Evolutionary conservation across 352 stramenopile species (phyloP).

Genomic region (Phytophthora constricta): DNA sequence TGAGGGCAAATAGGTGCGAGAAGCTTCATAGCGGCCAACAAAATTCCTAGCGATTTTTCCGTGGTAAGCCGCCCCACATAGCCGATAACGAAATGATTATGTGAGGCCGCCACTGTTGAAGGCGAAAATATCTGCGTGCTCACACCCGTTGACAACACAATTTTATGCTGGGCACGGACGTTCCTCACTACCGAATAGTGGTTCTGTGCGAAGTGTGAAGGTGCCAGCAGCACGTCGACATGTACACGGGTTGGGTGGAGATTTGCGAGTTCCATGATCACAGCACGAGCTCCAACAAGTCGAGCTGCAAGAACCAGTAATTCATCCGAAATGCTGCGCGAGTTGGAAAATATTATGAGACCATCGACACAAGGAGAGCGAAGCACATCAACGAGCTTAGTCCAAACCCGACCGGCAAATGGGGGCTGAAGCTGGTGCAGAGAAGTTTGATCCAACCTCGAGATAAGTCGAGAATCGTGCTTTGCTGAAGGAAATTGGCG

Average conservation of each 20-base stretch:
- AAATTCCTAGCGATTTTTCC: constrained; percentile 58
- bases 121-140: constrained; percentile 47
- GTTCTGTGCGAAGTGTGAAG: constrained; percentile 53
- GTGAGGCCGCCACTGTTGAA: not conserved
- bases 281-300: constrained; percentile 39
- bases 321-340: constrained; percentile 37
- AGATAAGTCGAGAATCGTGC: constrained; percentile 17
- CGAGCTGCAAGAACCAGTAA: constrained; percentile 44
- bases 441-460: constrained; percentile 14
- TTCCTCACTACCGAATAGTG: constrained; percentile 49
- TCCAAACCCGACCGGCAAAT: constrained; percentile 41
- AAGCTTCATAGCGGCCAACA: constrained; percentile 40
- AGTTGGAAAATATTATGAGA: constrained; percentile 60
- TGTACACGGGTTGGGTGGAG: constrained; percentile 40
- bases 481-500: constrained; percentile 26
- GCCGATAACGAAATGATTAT: constrained; percentile 45
- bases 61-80: constrained; percentile 53
- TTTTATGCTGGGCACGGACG: constrained; percentile 25
- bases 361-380: constrained; percentile 38
- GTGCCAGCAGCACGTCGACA: constrained; percentile 59
- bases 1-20: constrained; percentile 29
- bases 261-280: constrained; percentile 66
- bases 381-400: constrained; percentile 28
- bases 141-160: constrained; percentile 56
- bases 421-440: constrained; percentile 29